A percentile compares a stretch with the other conserved stretches of the same genome.
Conservation (phyloP, 2,329 filamentous ascomycete genomes). For the Paramyrothecium roridum region DNA sequence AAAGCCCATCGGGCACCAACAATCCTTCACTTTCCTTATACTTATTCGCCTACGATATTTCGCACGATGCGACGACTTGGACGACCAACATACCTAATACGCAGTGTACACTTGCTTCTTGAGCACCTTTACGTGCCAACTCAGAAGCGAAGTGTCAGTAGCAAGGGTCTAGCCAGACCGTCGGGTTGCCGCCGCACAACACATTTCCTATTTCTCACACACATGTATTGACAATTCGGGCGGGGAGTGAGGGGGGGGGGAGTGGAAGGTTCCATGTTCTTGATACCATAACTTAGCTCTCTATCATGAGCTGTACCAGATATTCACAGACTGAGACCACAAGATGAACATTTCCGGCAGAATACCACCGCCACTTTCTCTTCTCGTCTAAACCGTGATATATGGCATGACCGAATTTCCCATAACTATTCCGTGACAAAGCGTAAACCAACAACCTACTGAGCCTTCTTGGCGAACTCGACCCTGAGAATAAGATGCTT, state of each 20-base stretch:
- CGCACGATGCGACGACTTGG: neutral
- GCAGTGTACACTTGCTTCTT: neutral
- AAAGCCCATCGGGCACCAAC: no score
- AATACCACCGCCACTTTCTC: slow-evolving; percentile 1
- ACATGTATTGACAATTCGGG: neutral
- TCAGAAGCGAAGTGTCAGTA: neutral
- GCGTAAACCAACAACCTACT: slow-evolving; percentile 25
- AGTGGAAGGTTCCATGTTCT: neutral
- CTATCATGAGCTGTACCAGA: neutral
- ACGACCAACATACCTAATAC: neutral
- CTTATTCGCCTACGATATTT: neutral
- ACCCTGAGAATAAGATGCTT: slow-evolving; percentile 83
- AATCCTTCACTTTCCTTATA: neutral
- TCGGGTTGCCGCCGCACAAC: neutral
- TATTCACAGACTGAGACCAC: neutral
- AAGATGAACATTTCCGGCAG: neutral
- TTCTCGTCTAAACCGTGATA: slow-evolving; percentile 11
- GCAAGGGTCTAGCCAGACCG: neutral
- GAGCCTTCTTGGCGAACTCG: slow-evolving; percentile 79
- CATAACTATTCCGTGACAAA: slow-evolving; percentile 25
- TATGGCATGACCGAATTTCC: slow-evolving; percentile 12
- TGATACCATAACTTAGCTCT: neutral
- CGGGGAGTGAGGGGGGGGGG: no score
- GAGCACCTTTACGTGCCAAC: neutral
- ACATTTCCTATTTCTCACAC: neutral